Base-by-base conservation (phyloP, 306 rosid species). In the Fagus crenata region DNA sequence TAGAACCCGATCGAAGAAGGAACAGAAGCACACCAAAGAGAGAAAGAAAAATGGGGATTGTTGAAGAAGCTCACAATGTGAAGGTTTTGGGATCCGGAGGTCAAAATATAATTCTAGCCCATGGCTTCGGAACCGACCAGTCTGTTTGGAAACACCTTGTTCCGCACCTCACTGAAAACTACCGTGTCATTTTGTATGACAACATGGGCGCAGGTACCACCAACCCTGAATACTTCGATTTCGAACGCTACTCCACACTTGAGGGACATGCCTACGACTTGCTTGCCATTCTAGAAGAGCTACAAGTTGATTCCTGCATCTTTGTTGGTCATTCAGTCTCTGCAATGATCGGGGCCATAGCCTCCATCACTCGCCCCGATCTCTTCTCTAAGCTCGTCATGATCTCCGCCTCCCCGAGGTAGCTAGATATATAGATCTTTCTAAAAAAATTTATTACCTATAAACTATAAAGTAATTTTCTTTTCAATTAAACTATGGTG, bases 121-220 rank as follows among this genome's bases (percentile, higher is more conserved):
- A 91, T 18, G 98, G 98, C 31, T 89, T 91, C 37, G 98, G 98
- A 15, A 91, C 98, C 1, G 98, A 93, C 28, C 98, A 93, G 32
- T 93, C 98, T 0, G 85, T 89, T 9, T 93, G 98, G 96, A 93
- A 89, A 73, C 92, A 93, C 83, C 86, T 89, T 3, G 81, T 86
- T 11, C 96, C 96, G 6, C 89, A 88, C 73, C 77, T 93, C 9
- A 85, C 88, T 12, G 89, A 89, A 71, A 14, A 63, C 49, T 85
- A 82, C 79, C 83, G 76, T 1, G 89, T 93, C 31, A 15, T 93
- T 64, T 53, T 91, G 53, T 93, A 81, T 80, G 98, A 93, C 64
- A 93, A 88, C 68, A 93, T 93, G 92, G 96, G 96, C 3, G 92
- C 93, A 7, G 96, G 95, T 15, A 88, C 96, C 7, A 93, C 98